Evolutionary conservation across 768 basidiomycete genomes (phyloP), one percentile per base, ranked within the genome.

Genomic region (Tulasnella sp.): DNA sequence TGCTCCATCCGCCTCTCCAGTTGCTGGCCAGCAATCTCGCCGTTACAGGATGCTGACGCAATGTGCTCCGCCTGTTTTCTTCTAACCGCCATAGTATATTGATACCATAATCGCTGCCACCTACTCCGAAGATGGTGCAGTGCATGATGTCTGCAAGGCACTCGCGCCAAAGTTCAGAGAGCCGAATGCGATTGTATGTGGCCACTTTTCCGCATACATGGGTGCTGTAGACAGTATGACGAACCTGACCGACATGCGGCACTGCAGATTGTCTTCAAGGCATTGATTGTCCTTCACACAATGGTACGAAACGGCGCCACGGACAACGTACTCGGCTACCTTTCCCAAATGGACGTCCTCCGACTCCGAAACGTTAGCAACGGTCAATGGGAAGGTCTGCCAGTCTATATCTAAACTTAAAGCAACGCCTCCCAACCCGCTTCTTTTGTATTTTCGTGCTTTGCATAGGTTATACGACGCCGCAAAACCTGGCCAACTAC

Each of bases 221-320:
- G 47, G n/a, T n/a, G 13, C 24, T 23, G 5, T 32, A 38, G 34
- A 38, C 32, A 51, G 5, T 29, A 15, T 32, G 17, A 5, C 10
- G 27, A 21, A 29, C 15, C 44, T 51, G 29, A n/a, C n/a, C n/a
- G n/a, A 52, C 30, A 38, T 15, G 15, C 45, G 17, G n/a, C 27
- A 32, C 3, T 19, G 1, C 66, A 96, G 93, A 80, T 98, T 65
- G 93, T 90, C n/a, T 97, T 98, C 81, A 99, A 99, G 69, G 92
- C 93, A 0, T 76, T 98, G 65, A 85, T 99, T 66, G 90, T 95
- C 3, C 76, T 98, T 5, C 96, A 99, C 70, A 90, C 85, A 30
- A 92, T 99, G 89, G 88, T 98, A 69, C 83, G 96, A 26, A 91
- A 89, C 63, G 96, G 96, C n/a, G 80, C 88, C 2, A 96, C 94